A percentile compares a stretch with the other conserved stretches of the same genome.
Evolutionary conservation across 1,139 yeast species (phyloP).

Genomic region (Yamadazyma diddensiae): DNA sequence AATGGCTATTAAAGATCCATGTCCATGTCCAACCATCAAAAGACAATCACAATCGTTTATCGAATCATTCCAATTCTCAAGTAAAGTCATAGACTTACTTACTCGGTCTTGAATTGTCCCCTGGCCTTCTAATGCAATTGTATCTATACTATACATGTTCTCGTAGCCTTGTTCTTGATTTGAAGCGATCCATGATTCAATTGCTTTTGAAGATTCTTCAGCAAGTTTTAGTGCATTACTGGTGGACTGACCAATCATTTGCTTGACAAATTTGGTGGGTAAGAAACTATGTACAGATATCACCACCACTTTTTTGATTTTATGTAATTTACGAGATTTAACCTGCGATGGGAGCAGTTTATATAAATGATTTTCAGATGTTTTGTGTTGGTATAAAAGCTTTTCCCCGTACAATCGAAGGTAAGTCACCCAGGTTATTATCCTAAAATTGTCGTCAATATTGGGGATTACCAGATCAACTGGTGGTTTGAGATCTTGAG

Average conservation of each 20-base stretch:
- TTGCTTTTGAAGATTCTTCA: slow-evolving; percentile 32
- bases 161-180: slow-evolving; percentile 20
- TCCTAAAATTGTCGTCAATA: slow-evolving; percentile 31
- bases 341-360: slow-evolving; percentile 16
- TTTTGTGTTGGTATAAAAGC: slow-evolving; percentile 24
- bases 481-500: slow-evolving; percentile 1
- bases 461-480: slow-evolving; percentile 20
- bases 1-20: slow-evolving; percentile 45
- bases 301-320: slow-evolving; percentile 35
- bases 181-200: slow-evolving; percentile 37
- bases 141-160: slow-evolving; percentile 31
- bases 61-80: slow-evolving; percentile 42
- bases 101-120: slow-evolving; percentile 46
- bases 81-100: slow-evolving; percentile 27
- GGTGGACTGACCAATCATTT: slow-evolving; percentile 46
- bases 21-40: slow-evolving; percentile 43
- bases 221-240: slow-evolving; percentile 40
- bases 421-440: slow-evolving; percentile 38
- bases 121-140: slow-evolving; percentile 52
- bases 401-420: slow-evolving; percentile 36
- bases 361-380: slow-evolving; percentile 36
- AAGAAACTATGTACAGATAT: slow-evolving; percentile 86
- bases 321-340: slow-evolving; percentile 14
- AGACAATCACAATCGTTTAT: slow-evolving; percentile 41
- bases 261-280: slow-evolving; percentile 63